Evolutionary conservation across 2,329 filamentous ascomycete genomes (phyloP), one percentile per base, ranked within the genome.

Genomic region (Botrytis pseudocinerea): DNA sequence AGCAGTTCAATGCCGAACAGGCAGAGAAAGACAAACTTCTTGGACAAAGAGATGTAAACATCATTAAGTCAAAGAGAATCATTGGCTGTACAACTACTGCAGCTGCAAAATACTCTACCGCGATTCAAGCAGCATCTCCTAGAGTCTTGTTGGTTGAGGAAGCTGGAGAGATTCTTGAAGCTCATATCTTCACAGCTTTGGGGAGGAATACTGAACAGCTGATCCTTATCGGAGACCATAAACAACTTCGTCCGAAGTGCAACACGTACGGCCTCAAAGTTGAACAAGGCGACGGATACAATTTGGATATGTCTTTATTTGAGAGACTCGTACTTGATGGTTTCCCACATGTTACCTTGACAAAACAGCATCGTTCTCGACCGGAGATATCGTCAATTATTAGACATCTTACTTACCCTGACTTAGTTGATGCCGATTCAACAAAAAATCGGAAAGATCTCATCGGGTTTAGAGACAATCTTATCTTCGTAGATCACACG

Each of bases 11-110:
- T 68, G 71, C 80, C 0, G 79, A 80, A 5, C 83, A 87, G 18
- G 76, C 81, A 0, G 78, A 80, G 8, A 76, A 90, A 1, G 81
- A 84, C 1, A 82, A 81, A 2, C 79, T 89, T 0, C 84, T 84
- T 32, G 82, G 81, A 9, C 82, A 87, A 62, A 82, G 77, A 4
- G 83, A 85, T 32, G 80, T 82, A 0, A 72, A 78, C 0, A 82
- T 85, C 0, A 83, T 93, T 3, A 80, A 81, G n/a, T 79, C 77
- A 0, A 91, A 88, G 77, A 83, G 86, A 1, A 85, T 94, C 20
- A 90, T 94, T 61, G 91, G 85, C 0, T 93, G 90, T 75, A 94
- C 92, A 0, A 94, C 92, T 0, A 94, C 90, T 0, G 90, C 84
- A 0, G 91, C 91, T 0, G 90, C 92, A 0, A 93, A 85, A 81